Conservation (phyloP, 345 rosid species). For the Eucalyptus urophylla region DNA sequence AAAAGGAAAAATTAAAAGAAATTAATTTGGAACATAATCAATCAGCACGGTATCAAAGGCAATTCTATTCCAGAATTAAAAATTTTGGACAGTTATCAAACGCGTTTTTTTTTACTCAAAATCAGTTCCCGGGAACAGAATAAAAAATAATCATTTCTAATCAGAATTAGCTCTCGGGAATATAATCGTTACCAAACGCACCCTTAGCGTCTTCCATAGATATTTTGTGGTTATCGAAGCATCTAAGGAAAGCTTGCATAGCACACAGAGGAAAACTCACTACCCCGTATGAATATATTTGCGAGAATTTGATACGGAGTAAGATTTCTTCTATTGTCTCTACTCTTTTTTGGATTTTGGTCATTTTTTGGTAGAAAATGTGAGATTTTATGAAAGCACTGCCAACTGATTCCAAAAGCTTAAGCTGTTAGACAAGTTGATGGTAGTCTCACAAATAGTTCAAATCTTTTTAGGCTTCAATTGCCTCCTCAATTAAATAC, state of each 20-base stretch:
- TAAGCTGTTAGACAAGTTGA: no score
- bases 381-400: accelerated
- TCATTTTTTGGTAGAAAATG: not conserved
- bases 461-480: no score
- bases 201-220: conserved; percentile 40
- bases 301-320: conserved; percentile 60
- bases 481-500: accelerated
- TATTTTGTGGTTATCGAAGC: conserved; percentile 37
- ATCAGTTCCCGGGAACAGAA: no score
- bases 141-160: no score
- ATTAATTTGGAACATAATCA: no score
- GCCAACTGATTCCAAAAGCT: accelerated
- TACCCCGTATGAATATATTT: conserved; percentile 60
- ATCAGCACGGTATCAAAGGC: no score
- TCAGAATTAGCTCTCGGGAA: no score
- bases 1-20: no score
- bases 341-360: not conserved
- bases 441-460: accelerated
- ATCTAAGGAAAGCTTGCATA: conserved; percentile 77
- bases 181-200: no score
- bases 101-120: no score
- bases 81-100: no score
- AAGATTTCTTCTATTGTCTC: conserved; percentile 5
- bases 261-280: conserved; percentile 61
- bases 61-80: no score